Base-by-base conservation (phyloP, 2,329 filamentous ascomycete species). In the Aureobasidium melanogenum region DNA sequence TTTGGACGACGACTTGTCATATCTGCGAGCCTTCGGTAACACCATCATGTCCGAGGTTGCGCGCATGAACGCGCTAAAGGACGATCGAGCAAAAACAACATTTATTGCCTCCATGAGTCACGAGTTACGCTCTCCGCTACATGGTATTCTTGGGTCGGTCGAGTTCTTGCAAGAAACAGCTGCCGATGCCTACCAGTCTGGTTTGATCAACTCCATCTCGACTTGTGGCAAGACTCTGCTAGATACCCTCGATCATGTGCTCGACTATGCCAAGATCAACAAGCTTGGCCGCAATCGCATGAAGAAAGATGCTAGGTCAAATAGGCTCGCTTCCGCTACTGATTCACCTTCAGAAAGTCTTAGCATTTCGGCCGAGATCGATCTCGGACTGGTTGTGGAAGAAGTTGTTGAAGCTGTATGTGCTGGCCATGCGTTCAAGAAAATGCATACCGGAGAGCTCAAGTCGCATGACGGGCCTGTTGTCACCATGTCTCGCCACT, bases 61-160 rank as follows among this genome's bases (percentile, higher is more conserved):
- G 7, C 66, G 75, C 1, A 67, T 77, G 28, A 71, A 72, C 32
- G 73, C 72, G 22, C 65, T 74, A 24, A 69, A 69, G 9, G 71
- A 74, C 10, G 77, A 80, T 46, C 75, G 76, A 54, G 74, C 76
- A 14, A 81, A 82, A 58, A 75, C 75, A 0, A 79, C 79, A 4
- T 79, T 82, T 24, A 74, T 82, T 12, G 75, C 76, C 0, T 78
- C 75, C 0, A 76, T 81, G n/a, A 77, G 74, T 41, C 80, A 82
- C 64, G 80, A 82, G 62, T 69, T 82, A 6, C 71, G 78, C 4
- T 77, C 68, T 36, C 80, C 73, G 28, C 67, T 75, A 36, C 80
- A 76, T 51, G 78, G 76, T 32, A 76, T 77, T 43, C 70, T 78
- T 9, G 79, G 77, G 0, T 78, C 75, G 19, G 71, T 76, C 1